These are phyloP conservation scores for Corylus avellana DNA, from an alignment of 306 rosid genomes.

Conservation along the genomic window DNA sequence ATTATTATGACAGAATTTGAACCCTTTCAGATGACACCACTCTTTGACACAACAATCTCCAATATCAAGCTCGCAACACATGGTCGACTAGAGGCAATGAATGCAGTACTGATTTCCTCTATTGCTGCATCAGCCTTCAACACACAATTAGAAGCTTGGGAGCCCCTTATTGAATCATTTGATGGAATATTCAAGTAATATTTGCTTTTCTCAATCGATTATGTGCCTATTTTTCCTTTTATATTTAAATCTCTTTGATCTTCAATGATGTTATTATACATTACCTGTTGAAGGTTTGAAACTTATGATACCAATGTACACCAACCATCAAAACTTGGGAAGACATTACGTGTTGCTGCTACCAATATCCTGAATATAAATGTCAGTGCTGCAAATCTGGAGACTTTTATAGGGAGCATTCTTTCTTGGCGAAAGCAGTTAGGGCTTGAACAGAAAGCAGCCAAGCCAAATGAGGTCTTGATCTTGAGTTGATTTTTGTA, in stretches of 20 bases:
- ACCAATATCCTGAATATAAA: conserved; percentile 81
- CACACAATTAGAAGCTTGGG: conserved; percentile 96
- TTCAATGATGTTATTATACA: conserved; percentile 20
- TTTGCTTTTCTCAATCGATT: conserved; percentile 7
- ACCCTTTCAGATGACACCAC: conserved; percentile 82
- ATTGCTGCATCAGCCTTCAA: conserved; percentile 97
- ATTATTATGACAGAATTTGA: conserved; percentile 17
- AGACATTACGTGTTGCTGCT: conserved; percentile 85
- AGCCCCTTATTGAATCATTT: conserved; percentile 93
- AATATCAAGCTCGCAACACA: conserved; percentile 94
- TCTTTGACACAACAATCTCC: conserved; percentile 82
- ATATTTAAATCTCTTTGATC: conserved; percentile 11
- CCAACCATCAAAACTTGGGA: conserved; percentile 66
- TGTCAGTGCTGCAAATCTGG: conserved; percentile 87
- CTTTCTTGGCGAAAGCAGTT: conserved; percentile 89
- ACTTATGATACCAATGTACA: conserved; percentile 65
- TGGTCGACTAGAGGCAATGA: conserved; percentile 83
- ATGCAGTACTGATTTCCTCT: conserved; percentile 89
- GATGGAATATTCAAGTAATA: conserved; percentile 97
- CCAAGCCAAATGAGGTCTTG: conserved; percentile 63
- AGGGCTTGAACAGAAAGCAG: conserved; percentile 83
- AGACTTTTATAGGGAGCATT: conserved; percentile 66
- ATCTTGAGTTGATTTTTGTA: conserved; percentile 28
- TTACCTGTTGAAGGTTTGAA: conserved; percentile 72
- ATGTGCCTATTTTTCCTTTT: not conserved